A percentile compares a stretch with the other conserved stretches of the same genome.
phyloP scores from a whole-genome alignment of 2,329 filamentous ascomycete species.

The Colletotrichum graminicola region DNA sequence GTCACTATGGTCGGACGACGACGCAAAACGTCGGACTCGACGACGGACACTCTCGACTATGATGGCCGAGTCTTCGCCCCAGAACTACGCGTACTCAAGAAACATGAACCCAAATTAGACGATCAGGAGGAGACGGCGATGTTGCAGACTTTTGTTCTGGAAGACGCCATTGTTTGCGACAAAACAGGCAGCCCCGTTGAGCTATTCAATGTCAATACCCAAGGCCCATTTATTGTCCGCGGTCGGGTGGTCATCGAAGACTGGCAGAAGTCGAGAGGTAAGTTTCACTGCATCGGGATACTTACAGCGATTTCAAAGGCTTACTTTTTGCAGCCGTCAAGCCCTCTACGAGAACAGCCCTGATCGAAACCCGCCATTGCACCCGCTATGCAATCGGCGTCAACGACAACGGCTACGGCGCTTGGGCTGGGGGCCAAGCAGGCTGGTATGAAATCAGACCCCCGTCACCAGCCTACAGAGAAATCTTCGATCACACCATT shows the following conservation, averaged over 20 bases:
- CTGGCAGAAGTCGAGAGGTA: conserved; percentile 59
- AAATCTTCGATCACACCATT: conserved; percentile 70
- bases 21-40: conserved; percentile 60
- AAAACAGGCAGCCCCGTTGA: conserved; percentile 67
- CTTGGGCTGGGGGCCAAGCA: conserved; percentile 74
- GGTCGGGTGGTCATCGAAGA: conserved; percentile 64
- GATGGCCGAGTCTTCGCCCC: conserved; percentile 48
- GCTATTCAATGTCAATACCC: conserved; percentile 69
- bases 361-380: conserved; percentile 68
- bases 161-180: conserved; percentile 68
- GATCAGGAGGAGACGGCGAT: conserved; percentile 5
- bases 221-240: conserved; percentile 71
- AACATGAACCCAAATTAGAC: conserved; percentile 10
- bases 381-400: conserved; percentile 66
- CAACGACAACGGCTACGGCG: conserved; percentile 62
- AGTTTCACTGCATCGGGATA: conserved; percentile 41
- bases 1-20: conserved; percentile 53
- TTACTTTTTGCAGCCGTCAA: conserved; percentile 50
- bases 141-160: conserved; percentile 39
- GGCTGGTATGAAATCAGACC: conserved; percentile 76
- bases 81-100: conserved; percentile 54
- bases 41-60: conserved; percentile 58
- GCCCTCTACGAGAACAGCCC: conserved; percentile 48
- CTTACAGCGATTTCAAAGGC: background rate
- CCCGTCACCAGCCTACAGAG: conserved; percentile 68